Evolutionary conservation across 2,329 filamentous ascomycete species (phyloP).

Genomic region (Tetracladium maxilliforme): DNA sequence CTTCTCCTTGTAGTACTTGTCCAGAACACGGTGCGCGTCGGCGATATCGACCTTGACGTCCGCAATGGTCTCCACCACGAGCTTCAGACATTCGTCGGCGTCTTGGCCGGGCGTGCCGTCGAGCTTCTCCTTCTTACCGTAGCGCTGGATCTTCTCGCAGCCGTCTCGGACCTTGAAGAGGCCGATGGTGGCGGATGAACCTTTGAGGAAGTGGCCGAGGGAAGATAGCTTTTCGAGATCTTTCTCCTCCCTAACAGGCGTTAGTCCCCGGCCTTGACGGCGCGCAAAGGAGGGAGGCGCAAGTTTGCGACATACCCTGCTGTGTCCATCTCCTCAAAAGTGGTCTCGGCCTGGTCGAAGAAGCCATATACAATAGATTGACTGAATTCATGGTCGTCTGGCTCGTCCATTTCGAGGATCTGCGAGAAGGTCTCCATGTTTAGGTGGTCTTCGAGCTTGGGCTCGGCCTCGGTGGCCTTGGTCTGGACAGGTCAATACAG

Average conservation of each 20-base stretch:
- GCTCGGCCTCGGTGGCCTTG: too few species aligned
- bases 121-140: slow-evolving; percentile 68
- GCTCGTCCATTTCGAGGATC: slow-evolving; percentile 97
- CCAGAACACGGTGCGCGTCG: slow-evolving; percentile 57
- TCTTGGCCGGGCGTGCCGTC: slow-evolving; percentile 57
- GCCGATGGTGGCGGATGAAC: slow-evolving; percentile 87
- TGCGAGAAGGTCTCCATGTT: slow-evolving; percentile 76
- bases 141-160: slow-evolving; percentile 95
- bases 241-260: slow-evolving; percentile 37
- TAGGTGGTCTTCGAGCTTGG: slow-evolving; percentile 59
- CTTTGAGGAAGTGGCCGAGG: slow-evolving; percentile 92
- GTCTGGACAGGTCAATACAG: too few species aligned
- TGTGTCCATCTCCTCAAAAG: slow-evolving; percentile 71
- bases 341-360: slow-evolving; percentile 79
- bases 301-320: slow-evolving; percentile 54
- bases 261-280: slow-evolving; percentile 3
- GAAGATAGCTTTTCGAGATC: slow-evolving; percentile 64
- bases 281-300: slow-evolving; percentile 4
- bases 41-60: slow-evolving; percentile 64
- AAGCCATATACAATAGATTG: slow-evolving; percentile 80
- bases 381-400: slow-evolving; percentile 76
- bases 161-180: slow-evolving; percentile 81
- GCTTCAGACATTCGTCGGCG: slow-evolving; percentile 50
- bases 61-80: slow-evolving; percentile 54
- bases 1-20: slow-evolving; percentile 26